Conservation (phyloP, 2,329 filamentous ascomycete genomes). For the Coleophoma cylindrospora region DNA sequence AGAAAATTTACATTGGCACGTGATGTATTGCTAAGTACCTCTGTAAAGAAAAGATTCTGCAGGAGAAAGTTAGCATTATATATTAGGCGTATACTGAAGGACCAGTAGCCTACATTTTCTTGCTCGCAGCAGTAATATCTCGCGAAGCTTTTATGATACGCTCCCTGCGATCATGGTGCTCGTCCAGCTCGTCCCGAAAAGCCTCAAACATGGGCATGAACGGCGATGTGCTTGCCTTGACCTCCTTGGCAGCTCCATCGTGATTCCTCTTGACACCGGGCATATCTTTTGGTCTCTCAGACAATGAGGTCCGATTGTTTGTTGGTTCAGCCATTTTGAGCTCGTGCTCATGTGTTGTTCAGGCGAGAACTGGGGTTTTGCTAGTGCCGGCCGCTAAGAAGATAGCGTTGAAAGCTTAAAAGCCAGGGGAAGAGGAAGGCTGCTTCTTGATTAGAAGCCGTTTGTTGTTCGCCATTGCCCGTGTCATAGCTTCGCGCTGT, state of each 20-base stretch:
- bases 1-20: neutral
- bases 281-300: conserved; percentile 14
- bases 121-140: conserved; percentile 90
- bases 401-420: too few species aligned
- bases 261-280: conserved; percentile 47
- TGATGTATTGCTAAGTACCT: conserved; percentile 43
- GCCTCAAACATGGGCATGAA: conserved; percentile 75
- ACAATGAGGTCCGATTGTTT: conserved; percentile 5
- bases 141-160: conserved; percentile 84
- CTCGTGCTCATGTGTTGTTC: too few species aligned
- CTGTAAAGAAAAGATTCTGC: conserved; percentile 78
- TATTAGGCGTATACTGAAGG: neutral
- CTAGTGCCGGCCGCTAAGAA: too few species aligned
- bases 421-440: too few species aligned
- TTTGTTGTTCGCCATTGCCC: neutral
- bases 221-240: conserved; percentile 24
- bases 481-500: too few species aligned
- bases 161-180: conserved; percentile 90
- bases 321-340: too few species aligned
- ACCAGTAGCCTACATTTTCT: conserved; percentile 73
- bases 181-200: conserved; percentile 84
- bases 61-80: conserved; percentile 10
- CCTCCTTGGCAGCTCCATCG: conserved; percentile 38
- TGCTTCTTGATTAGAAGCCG: too few species aligned
- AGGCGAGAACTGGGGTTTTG: too few species aligned